Evolutionary conservation across 495 filamentous ascomycete species (phyloP), one percentile per base, ranked within the genome.

Genomic region (Friedmanniomyces simplex): DNA sequence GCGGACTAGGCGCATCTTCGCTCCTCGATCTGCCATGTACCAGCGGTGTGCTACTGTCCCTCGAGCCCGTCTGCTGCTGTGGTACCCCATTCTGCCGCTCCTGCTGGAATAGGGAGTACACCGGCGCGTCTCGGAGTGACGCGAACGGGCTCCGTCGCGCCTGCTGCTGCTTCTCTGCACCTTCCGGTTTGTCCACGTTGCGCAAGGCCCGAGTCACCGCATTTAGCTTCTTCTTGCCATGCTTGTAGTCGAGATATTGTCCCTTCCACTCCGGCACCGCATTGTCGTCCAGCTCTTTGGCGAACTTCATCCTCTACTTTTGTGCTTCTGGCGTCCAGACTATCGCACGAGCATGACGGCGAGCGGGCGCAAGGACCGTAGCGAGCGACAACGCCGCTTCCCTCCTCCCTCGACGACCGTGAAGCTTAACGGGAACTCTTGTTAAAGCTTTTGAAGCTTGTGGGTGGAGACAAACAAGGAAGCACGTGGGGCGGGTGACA

Each of bases 191-290:
- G 10, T 62, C 51, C 7, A 59, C 60, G 46, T 37, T 55, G 7
- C 79, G 78, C 10, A 88, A 73, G 59, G 89, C 88, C 37, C 82
- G 79, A n/a, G 78, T 69, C 50, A 94, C 78, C 30, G 82, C 81
- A 68, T 93, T 95, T 69, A 96, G 75, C 68, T 88, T 85, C 73
- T 95, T 95, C 71, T 96, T 96, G 28, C 87, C 90, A n/a, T 61
- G 60, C 79, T 84, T 94, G 75, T 96, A 96, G 72, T 95, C 82
- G 56, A 96, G 77, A 71, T 95, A 96, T 70, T 95, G 94, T 61
- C 80, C 82, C 62, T 85, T 80, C 90, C 90, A 96, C 78, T 96
- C 90, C 74, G 90, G 88, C 60, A 95, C 88, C 25, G 87, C 80
- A 57, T 93, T 86, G 68, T 84, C 81, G 51, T 96, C 89, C 55